phyloP scores from a whole-genome alignment of 2,329 filamentous ascomycete genomes.

The Calonectria pseudoturangicola region DNA sequence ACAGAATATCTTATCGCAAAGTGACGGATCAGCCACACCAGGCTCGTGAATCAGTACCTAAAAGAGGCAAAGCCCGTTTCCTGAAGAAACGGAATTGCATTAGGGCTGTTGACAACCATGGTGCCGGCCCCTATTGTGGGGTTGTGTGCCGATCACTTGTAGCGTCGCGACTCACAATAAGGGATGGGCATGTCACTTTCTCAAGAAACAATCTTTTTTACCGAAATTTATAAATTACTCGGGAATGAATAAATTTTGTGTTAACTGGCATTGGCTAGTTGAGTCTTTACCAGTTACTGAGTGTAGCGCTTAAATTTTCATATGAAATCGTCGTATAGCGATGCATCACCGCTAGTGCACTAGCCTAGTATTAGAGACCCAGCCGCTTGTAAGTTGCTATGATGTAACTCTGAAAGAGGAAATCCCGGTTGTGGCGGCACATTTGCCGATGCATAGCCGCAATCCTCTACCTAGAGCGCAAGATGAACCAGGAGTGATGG shows the following conservation, averaged over 20 bases:
- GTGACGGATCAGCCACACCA: neutral
- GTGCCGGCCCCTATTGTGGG: conserved; percentile 19
- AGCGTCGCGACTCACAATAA: conserved; percentile 7
- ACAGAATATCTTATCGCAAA: neutral
- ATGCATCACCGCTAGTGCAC: too few relatives aligned
- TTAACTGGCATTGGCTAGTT: neutral
- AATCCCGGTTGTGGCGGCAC: too few relatives aligned
- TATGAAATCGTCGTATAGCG: too few relatives aligned
- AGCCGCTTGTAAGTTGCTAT: too few relatives aligned
- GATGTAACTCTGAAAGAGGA: too few relatives aligned
- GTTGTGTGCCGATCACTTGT: conserved; percentile 15
- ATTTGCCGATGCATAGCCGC: too few relatives aligned
- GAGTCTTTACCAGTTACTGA: neutral
- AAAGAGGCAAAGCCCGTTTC: too few relatives aligned
- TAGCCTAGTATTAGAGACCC: too few relatives aligned
- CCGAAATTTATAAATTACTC: conserved; percentile 8
- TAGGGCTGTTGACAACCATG: neutral
- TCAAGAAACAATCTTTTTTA: neutral
- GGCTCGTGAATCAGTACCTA: neutral
- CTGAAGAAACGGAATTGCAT: neutral
- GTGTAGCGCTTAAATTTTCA: neutral
- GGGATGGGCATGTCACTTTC: neutral
- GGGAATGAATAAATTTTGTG: neutral
- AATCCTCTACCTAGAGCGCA: too few relatives aligned
- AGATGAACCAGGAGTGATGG: too few relatives aligned